Conservation (phyloP, 2,329 filamentous ascomycete genomes). For the Trichoderma sp. region DNA sequence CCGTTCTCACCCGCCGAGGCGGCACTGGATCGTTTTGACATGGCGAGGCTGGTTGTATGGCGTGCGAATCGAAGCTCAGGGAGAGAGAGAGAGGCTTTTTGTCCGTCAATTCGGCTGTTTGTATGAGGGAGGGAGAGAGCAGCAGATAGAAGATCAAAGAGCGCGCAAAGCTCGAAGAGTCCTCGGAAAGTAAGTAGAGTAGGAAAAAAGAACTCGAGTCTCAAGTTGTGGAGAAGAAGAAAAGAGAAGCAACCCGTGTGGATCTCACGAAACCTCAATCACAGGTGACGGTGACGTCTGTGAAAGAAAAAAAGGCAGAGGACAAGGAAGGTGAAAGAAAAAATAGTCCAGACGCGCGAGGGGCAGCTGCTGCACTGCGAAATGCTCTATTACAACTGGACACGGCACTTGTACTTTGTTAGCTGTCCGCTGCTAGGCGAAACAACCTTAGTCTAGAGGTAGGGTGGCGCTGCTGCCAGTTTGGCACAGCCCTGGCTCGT, state of each 20-base stretch:
- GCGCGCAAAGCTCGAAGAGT: not conserved
- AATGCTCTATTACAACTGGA: not conserved
- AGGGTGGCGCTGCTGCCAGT: not conserved
- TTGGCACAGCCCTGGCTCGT: not conserved
- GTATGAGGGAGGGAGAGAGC: not conserved
- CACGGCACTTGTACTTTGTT: not conserved
- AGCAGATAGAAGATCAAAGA: not conserved
- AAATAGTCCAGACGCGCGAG: not conserved
- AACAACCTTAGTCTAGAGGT: not conserved
- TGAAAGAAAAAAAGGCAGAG: not conserved
- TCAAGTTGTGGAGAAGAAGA: not conserved
- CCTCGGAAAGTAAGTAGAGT: not conserved
- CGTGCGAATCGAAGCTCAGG: not conserved
- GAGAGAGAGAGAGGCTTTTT: not conserved
- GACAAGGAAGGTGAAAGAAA: not conserved
- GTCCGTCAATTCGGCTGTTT: not conserved
- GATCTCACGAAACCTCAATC: not conserved
- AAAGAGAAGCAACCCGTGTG: not conserved
- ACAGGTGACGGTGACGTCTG: not conserved
- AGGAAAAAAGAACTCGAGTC: not conserved
- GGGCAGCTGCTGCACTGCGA: not conserved
- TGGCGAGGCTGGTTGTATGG: constrained; percentile 31
- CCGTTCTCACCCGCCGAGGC: constrained; percentile 32
- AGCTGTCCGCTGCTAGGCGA: not conserved
- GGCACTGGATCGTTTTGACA: constrained; percentile 62